Conservation (phyloP, 148 eudicot species). For the Gaultheria prostrata region DNA sequence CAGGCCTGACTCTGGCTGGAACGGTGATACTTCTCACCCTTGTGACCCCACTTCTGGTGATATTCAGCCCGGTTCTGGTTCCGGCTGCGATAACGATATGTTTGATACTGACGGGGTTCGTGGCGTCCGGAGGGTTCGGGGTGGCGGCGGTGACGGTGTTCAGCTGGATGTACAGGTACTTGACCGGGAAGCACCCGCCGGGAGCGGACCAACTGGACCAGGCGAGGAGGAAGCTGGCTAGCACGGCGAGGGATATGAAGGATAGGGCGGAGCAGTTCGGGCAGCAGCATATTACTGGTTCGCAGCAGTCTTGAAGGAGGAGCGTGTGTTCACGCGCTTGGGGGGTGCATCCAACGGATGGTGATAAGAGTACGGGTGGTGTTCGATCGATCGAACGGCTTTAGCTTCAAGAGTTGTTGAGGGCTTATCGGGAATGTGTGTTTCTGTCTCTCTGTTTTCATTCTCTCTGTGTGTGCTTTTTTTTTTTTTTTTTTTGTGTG, state of each 20-base stretch:
- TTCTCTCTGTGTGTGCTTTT: too few species aligned
- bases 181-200: conserved; percentile 39
- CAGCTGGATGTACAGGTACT: conserved; percentile 39
- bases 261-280: conserved; percentile 37
- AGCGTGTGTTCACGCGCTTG: background rate
- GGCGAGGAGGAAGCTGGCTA: conserved; percentile 34
- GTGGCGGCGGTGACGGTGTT: conserved; percentile 33
- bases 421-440: background rate
- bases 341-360: background rate
- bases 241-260: conserved; percentile 33
- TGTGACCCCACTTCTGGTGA: conserved; percentile 43
- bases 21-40: conserved; percentile 35
- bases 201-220: conserved; percentile 39
- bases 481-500: background rate
- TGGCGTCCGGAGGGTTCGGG: conserved; percentile 38
- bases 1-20: conserved; percentile 40
- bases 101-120: conserved; percentile 25
- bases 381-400: background rate
- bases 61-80: conserved; percentile 43
- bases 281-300: conserved; percentile 11
- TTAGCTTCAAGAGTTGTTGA: background rate
- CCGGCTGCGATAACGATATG: conserved; percentile 33
- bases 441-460: background rate
- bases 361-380: background rate
- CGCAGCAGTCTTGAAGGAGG: background rate